Percentiles rank a stretch among this genome's conserved stretches.
These are phyloP conservation scores for Metschnikowia kunwiensis DNA, from an alignment of 805 yeast species.

Conservation along the genomic window DNA sequence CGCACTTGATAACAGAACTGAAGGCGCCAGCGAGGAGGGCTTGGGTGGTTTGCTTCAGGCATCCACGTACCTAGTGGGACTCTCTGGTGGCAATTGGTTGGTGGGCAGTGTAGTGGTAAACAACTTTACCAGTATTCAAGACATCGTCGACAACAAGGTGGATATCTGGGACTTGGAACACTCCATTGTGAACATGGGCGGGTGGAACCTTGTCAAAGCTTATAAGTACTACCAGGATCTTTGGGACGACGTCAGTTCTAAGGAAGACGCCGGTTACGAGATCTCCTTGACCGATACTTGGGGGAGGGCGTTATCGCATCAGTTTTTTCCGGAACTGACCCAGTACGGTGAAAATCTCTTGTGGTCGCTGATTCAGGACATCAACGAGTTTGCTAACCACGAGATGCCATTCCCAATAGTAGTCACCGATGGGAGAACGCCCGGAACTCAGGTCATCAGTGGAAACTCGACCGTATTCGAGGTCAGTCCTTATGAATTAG, in stretches of 20 bases:
- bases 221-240: slow-evolving; percentile 26
- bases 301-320: slow-evolving; percentile 42
- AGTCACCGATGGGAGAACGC: slow-evolving; percentile 38
- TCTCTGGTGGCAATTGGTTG: slow-evolving; percentile 51
- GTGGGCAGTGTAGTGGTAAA: slow-evolving; percentile 62
- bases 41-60: slow-evolving; percentile 23
- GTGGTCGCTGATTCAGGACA: slow-evolving; percentile 31
- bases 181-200: slow-evolving; percentile 20
- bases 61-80: slow-evolving; percentile 19
- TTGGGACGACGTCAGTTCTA: slow-evolving; percentile 27
- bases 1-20: slow-evolving; percentile 73
- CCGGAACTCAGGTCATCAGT: slow-evolving; percentile 28
- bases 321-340: slow-evolving; percentile 31
- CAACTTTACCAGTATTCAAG: slow-evolving; percentile 53
- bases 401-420: slow-evolving; percentile 42
- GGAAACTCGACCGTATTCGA: slow-evolving; percentile 40
- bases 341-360: slow-evolving; percentile 28
- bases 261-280: slow-evolving; percentile 38
- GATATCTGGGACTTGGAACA: slow-evolving; percentile 37
- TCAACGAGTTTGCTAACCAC: slow-evolving; percentile 25
- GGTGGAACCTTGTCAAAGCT: slow-evolving; percentile 24
- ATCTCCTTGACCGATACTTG: slow-evolving; percentile 40
- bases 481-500: slow-evolving; percentile 48
- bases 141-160: slow-evolving; percentile 24
- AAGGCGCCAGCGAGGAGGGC: slow-evolving; percentile 21